Percentiles rank a stretch among this genome's conserved stretches.
phyloP scores from a whole-genome alignment of 139 green algal species.

The Coccomyxa sp. region DNA sequence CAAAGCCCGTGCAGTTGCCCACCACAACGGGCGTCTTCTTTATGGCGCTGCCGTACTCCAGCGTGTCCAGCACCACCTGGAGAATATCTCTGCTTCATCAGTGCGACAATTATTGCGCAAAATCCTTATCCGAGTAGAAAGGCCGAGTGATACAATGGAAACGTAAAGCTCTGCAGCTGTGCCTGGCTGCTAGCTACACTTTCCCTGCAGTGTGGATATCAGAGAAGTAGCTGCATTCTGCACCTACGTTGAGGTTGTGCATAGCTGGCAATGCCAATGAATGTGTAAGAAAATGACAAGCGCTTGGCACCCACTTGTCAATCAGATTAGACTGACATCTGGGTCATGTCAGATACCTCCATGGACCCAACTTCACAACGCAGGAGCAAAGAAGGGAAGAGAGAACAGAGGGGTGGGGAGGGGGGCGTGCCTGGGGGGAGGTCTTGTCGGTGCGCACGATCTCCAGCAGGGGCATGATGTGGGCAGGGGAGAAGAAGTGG shows the following conservation, averaged over 20 bases:
- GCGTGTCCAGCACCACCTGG: slow-evolving; percentile 87
- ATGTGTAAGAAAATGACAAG: not conserved
- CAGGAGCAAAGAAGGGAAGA: too few species aligned
- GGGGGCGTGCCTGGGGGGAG: slow-evolving; percentile 61
- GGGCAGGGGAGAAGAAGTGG: slow-evolving; percentile 95
- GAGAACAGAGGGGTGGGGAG: not conserved
- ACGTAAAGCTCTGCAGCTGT: not conserved
- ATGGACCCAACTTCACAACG: too few species aligned
- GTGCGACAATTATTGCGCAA: not conserved
- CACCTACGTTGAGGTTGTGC: not conserved
- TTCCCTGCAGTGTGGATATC: not conserved
- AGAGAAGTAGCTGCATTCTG: not conserved
- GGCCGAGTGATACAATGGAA: not conserved
- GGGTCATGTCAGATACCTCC: too few species aligned
- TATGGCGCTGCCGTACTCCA: slow-evolving; percentile 78
- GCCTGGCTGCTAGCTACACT: not conserved
- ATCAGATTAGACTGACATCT: not conserved
- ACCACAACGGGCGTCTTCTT: slow-evolving; percentile 99
- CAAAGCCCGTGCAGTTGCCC: slow-evolving; percentile 99
- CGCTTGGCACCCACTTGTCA: not conserved
- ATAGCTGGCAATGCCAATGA: not conserved
- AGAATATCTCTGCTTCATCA: not conserved
- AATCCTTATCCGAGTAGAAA: not conserved
- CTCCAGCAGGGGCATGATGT: slow-evolving; percentile 99
- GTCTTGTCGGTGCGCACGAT: slow-evolving; percentile 90